phyloP scores from a whole-genome alignment of 2,329 filamentous ascomycete genomes.

The Stachybotrys elegans region DNA sequence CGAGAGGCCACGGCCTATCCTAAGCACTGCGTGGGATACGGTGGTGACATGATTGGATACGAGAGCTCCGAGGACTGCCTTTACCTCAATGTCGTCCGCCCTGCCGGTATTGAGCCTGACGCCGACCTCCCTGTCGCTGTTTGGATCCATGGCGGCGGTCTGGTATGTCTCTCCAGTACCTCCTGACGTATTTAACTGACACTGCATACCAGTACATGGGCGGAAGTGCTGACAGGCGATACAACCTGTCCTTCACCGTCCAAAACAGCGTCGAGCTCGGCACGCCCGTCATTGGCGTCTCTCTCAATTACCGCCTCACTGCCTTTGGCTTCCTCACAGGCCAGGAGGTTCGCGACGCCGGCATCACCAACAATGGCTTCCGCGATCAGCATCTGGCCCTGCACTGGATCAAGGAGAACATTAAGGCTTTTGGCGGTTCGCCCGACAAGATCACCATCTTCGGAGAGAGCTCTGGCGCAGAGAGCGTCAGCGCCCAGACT shows the following conservation, averaged over 20 bases:
- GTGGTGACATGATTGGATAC: slow-evolving; percentile 20
- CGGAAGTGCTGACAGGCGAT: slow-evolving; percentile 38
- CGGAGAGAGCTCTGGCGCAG: slow-evolving; percentile 46
- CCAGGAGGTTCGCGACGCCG: slow-evolving; percentile 31
- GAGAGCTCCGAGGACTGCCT: slow-evolving; percentile 50
- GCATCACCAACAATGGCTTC: slow-evolving; percentile 44
- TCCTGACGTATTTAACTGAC: not conserved
- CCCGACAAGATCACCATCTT: slow-evolving; percentile 42
- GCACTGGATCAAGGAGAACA: slow-evolving; percentile 42
- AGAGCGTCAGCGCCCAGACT: slow-evolving; percentile 39
- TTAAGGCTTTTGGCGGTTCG: slow-evolving; percentile 39
- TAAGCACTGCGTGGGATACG: slow-evolving; percentile 45
- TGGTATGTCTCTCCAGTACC: slow-evolving; percentile 5
- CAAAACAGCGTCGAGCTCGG: slow-evolving; percentile 36
- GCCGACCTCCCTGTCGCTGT: slow-evolving; percentile 48
- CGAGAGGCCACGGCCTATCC: slow-evolving; percentile 39
- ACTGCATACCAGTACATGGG: slow-evolving; percentile 15
- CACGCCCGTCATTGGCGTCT: slow-evolving; percentile 43
- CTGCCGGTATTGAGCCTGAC: slow-evolving; percentile 34
- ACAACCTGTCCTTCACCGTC: slow-evolving; percentile 58
- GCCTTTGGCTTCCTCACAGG: slow-evolving; percentile 42
- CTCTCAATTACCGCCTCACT: slow-evolving; percentile 43
- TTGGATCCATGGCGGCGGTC: slow-evolving; percentile 49
- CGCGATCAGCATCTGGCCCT: slow-evolving; percentile 42
- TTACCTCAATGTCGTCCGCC: slow-evolving; percentile 57